phyloP scores from a whole-genome alignment of 352 stramenopile genomes.

The Globisporangium megalacanthum region DNA sequence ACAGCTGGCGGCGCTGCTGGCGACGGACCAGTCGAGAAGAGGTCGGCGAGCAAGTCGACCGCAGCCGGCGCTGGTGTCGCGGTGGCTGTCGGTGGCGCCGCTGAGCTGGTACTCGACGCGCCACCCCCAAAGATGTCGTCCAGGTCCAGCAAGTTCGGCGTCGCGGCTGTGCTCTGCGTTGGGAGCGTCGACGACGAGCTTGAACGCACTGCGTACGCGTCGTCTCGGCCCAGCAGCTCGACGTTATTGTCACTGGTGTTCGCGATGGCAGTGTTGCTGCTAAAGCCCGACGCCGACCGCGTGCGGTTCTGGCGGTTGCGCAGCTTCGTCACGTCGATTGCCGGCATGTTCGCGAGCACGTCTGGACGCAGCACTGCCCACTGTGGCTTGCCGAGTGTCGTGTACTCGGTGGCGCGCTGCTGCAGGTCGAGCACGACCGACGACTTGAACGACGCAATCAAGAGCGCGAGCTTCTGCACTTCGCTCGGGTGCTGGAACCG shows the following conservation, averaged over 20 bases:
- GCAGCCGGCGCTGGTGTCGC: constrained; percentile 16
- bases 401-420: constrained; percentile 95
- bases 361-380: constrained; percentile 76
- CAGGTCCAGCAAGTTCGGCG: constrained; percentile 90
- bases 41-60: constrained; percentile 93
- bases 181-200: constrained; percentile 7
- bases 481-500: constrained; percentile 77
- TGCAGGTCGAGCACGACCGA: constrained; percentile 96
- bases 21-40: constrained; percentile 75
- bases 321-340: constrained; percentile 88
- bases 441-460: constrained; percentile 89
- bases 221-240: constrained; percentile 76
- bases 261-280: neutral
- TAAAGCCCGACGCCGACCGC: constrained; percentile 24
- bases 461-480: constrained; percentile 64
- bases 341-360: constrained; percentile 92
- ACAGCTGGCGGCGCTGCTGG: constrained; percentile 15
- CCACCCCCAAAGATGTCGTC: constrained; percentile 94
- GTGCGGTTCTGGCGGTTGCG: constrained; percentile 57
- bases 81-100: constrained; percentile 16
- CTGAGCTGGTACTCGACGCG: constrained; percentile 15
- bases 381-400: constrained; percentile 76
- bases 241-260: constrained; percentile 5
- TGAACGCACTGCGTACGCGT: constrained; percentile 14
- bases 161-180: constrained; percentile 4